Percentiles rank a stretch among this genome's conserved stretches.
Conservation (phyloP, 257 asterid species). For the Orobanche coerulescens region DNA sequence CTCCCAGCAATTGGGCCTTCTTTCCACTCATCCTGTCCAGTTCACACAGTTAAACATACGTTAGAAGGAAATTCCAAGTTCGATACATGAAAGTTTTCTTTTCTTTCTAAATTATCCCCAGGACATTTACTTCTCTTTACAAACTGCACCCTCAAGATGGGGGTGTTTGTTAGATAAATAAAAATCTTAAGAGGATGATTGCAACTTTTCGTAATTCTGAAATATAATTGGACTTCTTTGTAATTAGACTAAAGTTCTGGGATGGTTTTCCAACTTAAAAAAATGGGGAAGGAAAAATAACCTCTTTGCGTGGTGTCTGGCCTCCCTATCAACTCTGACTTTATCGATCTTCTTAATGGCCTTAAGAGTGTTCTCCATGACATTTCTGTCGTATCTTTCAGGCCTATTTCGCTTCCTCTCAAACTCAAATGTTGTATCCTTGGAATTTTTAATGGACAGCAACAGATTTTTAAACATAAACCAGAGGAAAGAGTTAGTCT, state of each 20-base stretch:
- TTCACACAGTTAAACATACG: too few species aligned
- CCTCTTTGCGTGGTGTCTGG: conserved; percentile 50
- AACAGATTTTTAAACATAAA: not conserved
- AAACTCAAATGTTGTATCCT: conserved; percentile 94
- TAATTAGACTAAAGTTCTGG: too few species aligned
- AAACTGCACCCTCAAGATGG: too few species aligned
- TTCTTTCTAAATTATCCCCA: too few species aligned
- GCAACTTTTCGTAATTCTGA: too few species aligned
- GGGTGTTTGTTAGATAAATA: too few species aligned
- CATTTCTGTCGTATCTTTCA: conserved; percentile 73
- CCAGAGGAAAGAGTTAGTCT: not conserved
- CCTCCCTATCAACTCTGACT: conserved; percentile 67
- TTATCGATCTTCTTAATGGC: conserved; percentile 78
- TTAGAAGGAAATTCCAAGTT: too few species aligned
- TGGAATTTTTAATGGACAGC: conserved; percentile 10
- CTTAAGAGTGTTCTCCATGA: conserved; percentile 53
- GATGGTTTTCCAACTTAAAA: too few species aligned
- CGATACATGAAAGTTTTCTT: too few species aligned
- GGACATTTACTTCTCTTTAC: too few species aligned
- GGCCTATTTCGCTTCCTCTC: conserved; percentile 91
- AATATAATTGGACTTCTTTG: too few species aligned
- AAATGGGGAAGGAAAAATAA: conserved; percentile 18
- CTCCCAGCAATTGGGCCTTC: conserved; percentile 31
- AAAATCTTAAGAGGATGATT: too few species aligned
- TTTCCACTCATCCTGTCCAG: conserved; percentile 61